A percentile compares a stretch with the other conserved stretches of the same genome.
These are phyloP conservation scores for Ophiostoma triangulosporum DNA, from an alignment of 2,329 filamentous ascomycete genomes.

Conservation along the genomic window DNA sequence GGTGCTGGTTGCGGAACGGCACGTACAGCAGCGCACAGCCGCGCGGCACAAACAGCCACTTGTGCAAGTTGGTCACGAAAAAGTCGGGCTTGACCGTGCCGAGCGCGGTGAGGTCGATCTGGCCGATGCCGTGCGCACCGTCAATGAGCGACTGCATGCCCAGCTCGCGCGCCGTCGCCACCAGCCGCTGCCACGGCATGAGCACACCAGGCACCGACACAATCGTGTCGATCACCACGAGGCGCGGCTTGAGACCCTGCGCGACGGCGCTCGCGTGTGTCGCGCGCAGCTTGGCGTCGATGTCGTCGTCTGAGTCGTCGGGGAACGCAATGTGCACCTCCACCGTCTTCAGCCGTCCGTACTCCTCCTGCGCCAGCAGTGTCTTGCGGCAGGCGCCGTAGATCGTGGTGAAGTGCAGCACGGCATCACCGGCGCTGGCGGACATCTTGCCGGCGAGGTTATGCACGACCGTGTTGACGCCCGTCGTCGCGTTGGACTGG, in stretches of 20 bases:
- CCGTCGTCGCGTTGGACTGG: conserved; percentile 58
- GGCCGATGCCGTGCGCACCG: background rate
- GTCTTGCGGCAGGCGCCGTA: background rate
- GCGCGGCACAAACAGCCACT: conserved; percentile 62
- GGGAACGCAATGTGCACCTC: background rate
- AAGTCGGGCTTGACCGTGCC: conserved; percentile 42
- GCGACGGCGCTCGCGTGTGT: background rate
- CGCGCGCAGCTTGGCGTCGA: background rate
- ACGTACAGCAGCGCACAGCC: conserved; percentile 59
- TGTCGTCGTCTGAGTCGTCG: background rate
- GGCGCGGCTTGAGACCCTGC: background rate
- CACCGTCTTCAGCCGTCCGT: background rate
- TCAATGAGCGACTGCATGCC: background rate
- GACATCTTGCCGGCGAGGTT: conserved; percentile 31
- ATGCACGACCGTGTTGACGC: conserved; percentile 51
- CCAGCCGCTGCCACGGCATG: background rate
- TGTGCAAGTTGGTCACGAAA: conserved; percentile 59
- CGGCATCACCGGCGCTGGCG: conserved; percentile 1
- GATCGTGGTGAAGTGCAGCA: background rate
- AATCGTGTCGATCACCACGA: background rate
- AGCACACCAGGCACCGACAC: background rate
- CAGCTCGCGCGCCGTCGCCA: background rate
- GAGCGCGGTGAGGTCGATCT: conserved; percentile 4
- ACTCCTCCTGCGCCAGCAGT: background rate
- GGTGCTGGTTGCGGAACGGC: conserved; percentile 48